Base-by-base conservation (phyloP, 2,329 filamentous ascomycete genomes). In the Pseudofabraea citricarpa region DNA sequence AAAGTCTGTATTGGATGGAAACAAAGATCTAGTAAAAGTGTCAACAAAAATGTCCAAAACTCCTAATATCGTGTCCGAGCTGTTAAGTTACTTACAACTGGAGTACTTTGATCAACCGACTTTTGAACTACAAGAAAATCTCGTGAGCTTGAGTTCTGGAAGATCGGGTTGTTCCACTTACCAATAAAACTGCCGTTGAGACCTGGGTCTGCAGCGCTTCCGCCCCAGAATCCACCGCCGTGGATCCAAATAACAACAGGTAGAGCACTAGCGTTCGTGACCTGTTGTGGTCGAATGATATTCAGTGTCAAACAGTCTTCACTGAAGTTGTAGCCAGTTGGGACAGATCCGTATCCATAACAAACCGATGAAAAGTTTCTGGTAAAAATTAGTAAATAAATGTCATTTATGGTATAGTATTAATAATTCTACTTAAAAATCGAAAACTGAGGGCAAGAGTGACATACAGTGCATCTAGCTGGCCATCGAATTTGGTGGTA, bases 141-240 rank as follows among this genome's bases (percentile, higher is more conserved):
- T 21, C 33, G 8, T 10, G n/a, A n/a, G n/a, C n/a, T n/a, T n/a
- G n/a, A n/a, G n/a, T n/a, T n/a, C n/a, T n/a, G n/a, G n/a, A n/a
- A n/a, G 10, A n/a, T 29, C 5, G 6, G 26, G 12, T 29, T 29
- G 4, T 27, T 27, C 7, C 4, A 5, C 33, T 36, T 12, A 36
- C 33, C 15, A 35, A 80, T 71, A 44, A 70, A 74, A 15, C 72
- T 73, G 41, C 78, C 63, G 51, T 81, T 81, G 55, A 81, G 81
- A 23, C 74, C 65, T 19, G 67, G 54, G 41, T 73, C 69, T 12
- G 56, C 49, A 4, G 63, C 64, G 23, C 64, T 64, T 4, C 72
- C 72, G 53, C 63, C 56, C 37, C 54, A 61, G 33, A 33, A 21
- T 13, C 38, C 43, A 26, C 42, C 42, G 15, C 42, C 36, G 29